Evolutionary conservation across 768 basidiomycete genomes (phyloP).

Genomic region (Lyophyllum semitale): DNA sequence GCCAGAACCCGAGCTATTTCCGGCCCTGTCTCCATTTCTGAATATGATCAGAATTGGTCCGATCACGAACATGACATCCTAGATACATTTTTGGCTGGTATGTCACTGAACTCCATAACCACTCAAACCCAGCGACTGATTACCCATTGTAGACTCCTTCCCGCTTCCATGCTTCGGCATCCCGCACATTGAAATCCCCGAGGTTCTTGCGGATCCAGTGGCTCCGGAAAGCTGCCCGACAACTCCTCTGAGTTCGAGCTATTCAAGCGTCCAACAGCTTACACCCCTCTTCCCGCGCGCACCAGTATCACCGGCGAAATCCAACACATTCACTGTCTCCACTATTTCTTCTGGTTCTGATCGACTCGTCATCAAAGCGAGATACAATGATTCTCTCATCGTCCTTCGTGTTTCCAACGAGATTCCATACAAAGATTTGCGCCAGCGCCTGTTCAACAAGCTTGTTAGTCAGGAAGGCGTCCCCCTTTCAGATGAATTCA

Average conservation of each 20-base stretch:
- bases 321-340: slow-evolving; percentile 28
- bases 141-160: slow-evolving; percentile 34
- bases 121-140: background rate
- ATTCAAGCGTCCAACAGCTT: slow-evolving; percentile 1
- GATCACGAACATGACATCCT: slow-evolving; percentile 37
- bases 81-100: slow-evolving; percentile 36
- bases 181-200: slow-evolving; percentile 29
- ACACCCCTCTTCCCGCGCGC: slow-evolving; percentile 8
- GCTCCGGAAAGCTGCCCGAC: slow-evolving; percentile 9
- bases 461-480: slow-evolving; percentile 64
- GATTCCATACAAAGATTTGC: slow-evolving; percentile 52
- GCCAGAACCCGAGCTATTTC: slow-evolving; percentile 29
- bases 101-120: slow-evolving; percentile 11
- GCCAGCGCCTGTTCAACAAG: slow-evolving; percentile 62
- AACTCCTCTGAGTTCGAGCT: slow-evolving; percentile 8
- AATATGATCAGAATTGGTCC: slow-evolving; percentile 42
- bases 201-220: slow-evolving; percentile 28
- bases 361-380: slow-evolving; percentile 62
- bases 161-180: slow-evolving; percentile 41
- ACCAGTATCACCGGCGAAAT: slow-evolving; percentile 20
- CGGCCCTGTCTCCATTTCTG: slow-evolving; percentile 37
- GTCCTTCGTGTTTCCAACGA: slow-evolving; percentile 56
- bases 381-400: slow-evolving; percentile 61
- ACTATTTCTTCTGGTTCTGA: slow-evolving; percentile 25
- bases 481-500: slow-evolving; percentile 55